Conservation (phyloP, 441 rosid genomes). For the Populus hybrid region DNA sequence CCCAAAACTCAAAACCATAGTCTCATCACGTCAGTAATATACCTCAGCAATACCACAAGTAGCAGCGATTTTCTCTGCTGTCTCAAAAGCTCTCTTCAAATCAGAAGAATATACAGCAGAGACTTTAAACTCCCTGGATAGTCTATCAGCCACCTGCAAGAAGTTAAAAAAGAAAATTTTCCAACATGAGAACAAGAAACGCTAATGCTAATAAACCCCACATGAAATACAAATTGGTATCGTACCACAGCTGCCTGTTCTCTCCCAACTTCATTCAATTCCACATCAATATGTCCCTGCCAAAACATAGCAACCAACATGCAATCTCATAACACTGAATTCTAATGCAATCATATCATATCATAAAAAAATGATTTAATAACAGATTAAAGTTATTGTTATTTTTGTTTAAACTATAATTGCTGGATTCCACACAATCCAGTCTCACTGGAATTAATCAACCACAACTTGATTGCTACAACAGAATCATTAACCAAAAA, state of each 20-base stretch:
- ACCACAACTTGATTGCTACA: neutral
- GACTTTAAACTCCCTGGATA: constrained; percentile 54
- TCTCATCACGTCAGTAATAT: neutral
- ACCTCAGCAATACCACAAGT: constrained; percentile 63
- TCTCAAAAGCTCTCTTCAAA: constrained; percentile 72
- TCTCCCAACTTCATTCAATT: constrained; percentile 55
- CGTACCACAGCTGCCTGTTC: constrained; percentile 41
- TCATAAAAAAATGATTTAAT: no score
- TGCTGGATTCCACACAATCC: no score
- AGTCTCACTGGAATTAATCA: neutral
- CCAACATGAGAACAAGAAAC: constrained; percentile 11
- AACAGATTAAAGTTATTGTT: no score
- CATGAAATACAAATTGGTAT: neutral
- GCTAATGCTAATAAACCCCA: neutral
- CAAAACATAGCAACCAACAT: neutral
- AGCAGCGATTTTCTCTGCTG: constrained; percentile 65
- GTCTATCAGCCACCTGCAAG: constrained; percentile 61
- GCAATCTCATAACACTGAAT: neutral
- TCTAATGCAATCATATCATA: neutral
- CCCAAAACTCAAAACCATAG: neutral
- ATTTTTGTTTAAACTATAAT: no score
- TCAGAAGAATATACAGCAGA: constrained; percentile 72
- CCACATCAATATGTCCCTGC: constrained; percentile 63
- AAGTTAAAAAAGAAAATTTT: neutral
- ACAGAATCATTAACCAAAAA: neutral